These are phyloP conservation scores for Bolboschoenoplectus hybrid DNA, from an alignment of 202 grass and related monocot species.

Conservation along the genomic window DNA sequence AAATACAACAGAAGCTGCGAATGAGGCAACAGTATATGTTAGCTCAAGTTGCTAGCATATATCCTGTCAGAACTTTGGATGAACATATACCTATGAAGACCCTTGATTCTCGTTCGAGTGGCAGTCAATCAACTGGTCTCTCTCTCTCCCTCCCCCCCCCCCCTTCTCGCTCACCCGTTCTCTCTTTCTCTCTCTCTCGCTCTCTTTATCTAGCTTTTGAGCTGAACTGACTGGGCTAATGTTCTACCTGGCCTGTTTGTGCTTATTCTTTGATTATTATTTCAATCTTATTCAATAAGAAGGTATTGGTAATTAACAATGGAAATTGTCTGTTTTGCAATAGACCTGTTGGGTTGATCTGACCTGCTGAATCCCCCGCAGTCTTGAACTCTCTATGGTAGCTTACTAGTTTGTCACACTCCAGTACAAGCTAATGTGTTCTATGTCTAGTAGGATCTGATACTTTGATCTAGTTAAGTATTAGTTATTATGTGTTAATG, in stretches of 20 bases:
- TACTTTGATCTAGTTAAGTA: neutral
- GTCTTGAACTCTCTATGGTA: neutral
- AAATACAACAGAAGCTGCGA: slow-evolving; percentile 49
- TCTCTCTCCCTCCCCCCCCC: slow-evolving; percentile 25
- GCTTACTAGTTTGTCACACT: neutral
- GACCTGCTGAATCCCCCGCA: neutral
- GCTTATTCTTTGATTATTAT: neutral
- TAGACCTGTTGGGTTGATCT: neutral
- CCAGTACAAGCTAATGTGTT: neutral
- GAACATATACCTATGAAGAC: slow-evolving; percentile 57
- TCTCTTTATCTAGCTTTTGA: neutral
- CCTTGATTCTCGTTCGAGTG: slow-evolving; percentile 43
- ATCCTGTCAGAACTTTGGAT: slow-evolving; percentile 63
- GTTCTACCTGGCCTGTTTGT: neutral
- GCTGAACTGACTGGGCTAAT: neutral
- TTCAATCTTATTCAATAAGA: neutral
- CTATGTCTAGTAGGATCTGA: neutral
- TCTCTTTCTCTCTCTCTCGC: too few relatives aligned
- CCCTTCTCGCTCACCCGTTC: too few relatives aligned
- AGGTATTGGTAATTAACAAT: slow-evolving; percentile 9
- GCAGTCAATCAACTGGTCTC: slow-evolving; percentile 47
- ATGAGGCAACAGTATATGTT: slow-evolving; percentile 81
- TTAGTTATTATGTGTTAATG: neutral
- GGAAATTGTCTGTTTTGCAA: neutral
- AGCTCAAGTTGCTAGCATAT: slow-evolving; percentile 62